These are phyloP conservation scores for Linum usitatissimum DNA, from an alignment of 345 rosid genomes.

Conservation along the genomic window DNA sequence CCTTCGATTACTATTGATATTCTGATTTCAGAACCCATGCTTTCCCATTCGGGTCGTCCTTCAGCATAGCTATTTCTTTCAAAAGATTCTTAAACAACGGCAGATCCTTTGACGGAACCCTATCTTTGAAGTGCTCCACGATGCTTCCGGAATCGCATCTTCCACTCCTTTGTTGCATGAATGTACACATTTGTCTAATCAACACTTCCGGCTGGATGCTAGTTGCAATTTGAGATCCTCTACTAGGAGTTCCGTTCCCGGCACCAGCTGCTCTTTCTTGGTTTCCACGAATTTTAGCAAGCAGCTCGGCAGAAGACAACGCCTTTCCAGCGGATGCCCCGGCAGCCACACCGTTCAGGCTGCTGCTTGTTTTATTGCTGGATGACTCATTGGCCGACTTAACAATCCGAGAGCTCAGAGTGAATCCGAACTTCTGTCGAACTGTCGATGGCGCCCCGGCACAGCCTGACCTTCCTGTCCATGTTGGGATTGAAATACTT, in stretches of 20 bases:
- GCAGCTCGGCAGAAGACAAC: conserved; percentile 68
- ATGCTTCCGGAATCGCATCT: conserved; percentile 51
- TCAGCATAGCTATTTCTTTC: conserved; percentile 68
- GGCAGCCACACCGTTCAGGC: conserved; percentile 42
- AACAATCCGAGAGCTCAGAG: conserved; percentile 40
- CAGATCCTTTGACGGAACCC: conserved; percentile 41
- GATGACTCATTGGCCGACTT: conserved; percentile 33
- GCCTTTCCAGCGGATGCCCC: conserved; percentile 80
- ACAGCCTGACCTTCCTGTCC: conserved; percentile 88
- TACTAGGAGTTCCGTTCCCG: conserved; percentile 21
- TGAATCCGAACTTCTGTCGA: conserved; percentile 64
- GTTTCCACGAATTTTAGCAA: conserved; percentile 66
- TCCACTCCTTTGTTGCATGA: conserved; percentile 70
- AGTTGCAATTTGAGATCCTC: conserved; percentile 18
- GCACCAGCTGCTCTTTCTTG: conserved; percentile 61
- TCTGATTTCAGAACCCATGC: conserved; percentile 72
- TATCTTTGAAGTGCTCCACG: conserved; percentile 60
- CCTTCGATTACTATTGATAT: conserved; percentile 23
- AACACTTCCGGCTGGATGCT: conserved; percentile 64
- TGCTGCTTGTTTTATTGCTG: conserved; percentile 20
- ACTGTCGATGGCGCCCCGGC: conserved; percentile 84
- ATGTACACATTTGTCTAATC: conserved; percentile 73
- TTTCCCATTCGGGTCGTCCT: conserved; percentile 41
- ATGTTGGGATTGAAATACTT: conserved; percentile 73
- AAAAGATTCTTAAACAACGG: conserved; percentile 69